Evolutionary conservation across 176 grass and related monocot genomes (phyloP).

Genomic region (Hordeum vulgare): MorexV3_pseudomolecules_assembly NC_058520.1:27342862-27343361

Average conservation of each 20-base stretch:
- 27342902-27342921: no score
- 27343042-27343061: constrained; percentile 8
- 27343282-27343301: no score
- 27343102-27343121: background rate
- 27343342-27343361: background rate
- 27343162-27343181: background rate
- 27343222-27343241: constrained; percentile 7
- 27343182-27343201: background rate
- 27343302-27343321: background rate
- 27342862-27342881: no score
- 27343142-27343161: no score
- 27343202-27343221: background rate
- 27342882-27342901: no score
- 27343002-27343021: constrained; percentile 80
- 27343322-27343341: background rate
- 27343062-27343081: constrained; percentile 11
- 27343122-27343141: no score
- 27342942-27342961: no score
- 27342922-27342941: no score
- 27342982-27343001: constrained; percentile 70
- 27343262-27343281: constrained; percentile 13
- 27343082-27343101: background rate
- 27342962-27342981: no score
- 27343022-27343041: constrained; percentile 92
- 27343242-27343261: background rate